These are phyloP conservation scores for Mycena rebaudengoi DNA, from an alignment of 768 basidiomycete species.

Conservation along the genomic window DNA sequence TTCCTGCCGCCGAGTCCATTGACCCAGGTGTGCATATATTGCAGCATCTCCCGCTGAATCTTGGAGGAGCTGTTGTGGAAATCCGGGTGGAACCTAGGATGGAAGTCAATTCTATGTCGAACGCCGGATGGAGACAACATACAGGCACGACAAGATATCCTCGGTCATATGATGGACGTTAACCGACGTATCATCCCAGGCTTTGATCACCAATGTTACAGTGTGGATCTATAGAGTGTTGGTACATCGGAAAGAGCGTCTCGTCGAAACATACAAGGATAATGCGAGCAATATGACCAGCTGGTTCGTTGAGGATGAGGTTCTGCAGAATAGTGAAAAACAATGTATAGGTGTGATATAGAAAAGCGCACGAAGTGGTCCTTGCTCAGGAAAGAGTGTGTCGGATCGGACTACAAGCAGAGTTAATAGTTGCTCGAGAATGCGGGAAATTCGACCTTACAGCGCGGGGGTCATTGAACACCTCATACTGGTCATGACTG, in stretches of 20 bases:
- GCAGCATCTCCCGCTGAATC: conserved; percentile 81
- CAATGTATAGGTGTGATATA: neutral
- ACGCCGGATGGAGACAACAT: conserved; percentile 31
- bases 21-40: conserved; percentile 71
- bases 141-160: conserved; percentile 75
- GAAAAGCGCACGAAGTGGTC: conserved; percentile 79
- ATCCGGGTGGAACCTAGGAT: conserved; percentile 80
- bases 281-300: conserved; percentile 75
- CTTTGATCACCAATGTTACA: conserved; percentile 74
- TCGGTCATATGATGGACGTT: conserved; percentile 67
- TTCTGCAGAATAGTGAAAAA: conserved; percentile 54
- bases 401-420: conserved; percentile 76
- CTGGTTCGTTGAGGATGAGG: conserved; percentile 83
- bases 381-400: conserved; percentile 89
- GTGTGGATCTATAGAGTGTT: conserved; percentile 57
- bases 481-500: conserved; percentile 84
- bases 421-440: neutral
- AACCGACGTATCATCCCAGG: conserved; percentile 79
- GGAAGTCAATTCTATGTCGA: neutral
- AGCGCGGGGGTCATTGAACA: conserved; percentile 85
- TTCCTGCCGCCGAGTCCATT: conserved; percentile 57
- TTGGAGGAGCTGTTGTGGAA: conserved; percentile 72
- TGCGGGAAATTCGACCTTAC: conserved; percentile 46
- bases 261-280: conserved; percentile 57
- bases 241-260: neutral